Base-by-base conservation (phyloP, 176 grass and related monocot species). In the Oryza rufipogon region DNA sequence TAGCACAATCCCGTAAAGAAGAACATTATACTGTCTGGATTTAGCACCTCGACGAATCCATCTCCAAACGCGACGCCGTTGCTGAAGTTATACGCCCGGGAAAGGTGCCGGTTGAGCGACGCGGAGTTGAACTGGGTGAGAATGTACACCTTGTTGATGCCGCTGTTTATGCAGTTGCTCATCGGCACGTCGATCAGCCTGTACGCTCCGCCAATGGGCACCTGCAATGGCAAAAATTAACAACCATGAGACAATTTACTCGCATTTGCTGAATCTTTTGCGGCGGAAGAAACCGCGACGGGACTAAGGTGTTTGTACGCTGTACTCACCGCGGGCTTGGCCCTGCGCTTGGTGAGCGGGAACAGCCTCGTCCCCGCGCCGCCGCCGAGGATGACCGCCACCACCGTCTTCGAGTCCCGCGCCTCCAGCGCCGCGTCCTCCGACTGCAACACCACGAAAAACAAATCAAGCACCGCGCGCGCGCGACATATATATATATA, bases 161-260 rank as follows among this genome's bases (percentile, higher is more conserved):
- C 89, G 61, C 96, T 95, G 74, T 98, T 95, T 17, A 93, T 98
- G 85, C 96, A 98, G 88, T 95, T 98, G 87, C 96, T 98, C 96
- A 95, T 98, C 8, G 91, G 92, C 75, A 98, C 93, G 81, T 98
- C 93, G 64, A 98, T 92, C 68, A 98, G 79, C 77, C 93, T 87
- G 77, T 98, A 98, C 44, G 89, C 85, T 15, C 96, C 96, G 12
- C 96, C 95, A 66, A 98, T 93, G 6, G 96, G 91, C 51, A 98
- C 96, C 96, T 98, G 66, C 23, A 56, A 30, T 64, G 20, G 20
- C 2, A 58, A 42, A 6, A 38, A 28, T 52, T 41, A 73, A 32
- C 45, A 32, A 32, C 30, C 30, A 32, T 32, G 30, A 32, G 30
- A 32, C 30, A 32, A 32, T 32, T 32, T 11, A 12, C 10, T 78